phyloP scores from a whole-genome alignment of 202 grass and related monocot species.

The Carex sylvatica region DNA sequence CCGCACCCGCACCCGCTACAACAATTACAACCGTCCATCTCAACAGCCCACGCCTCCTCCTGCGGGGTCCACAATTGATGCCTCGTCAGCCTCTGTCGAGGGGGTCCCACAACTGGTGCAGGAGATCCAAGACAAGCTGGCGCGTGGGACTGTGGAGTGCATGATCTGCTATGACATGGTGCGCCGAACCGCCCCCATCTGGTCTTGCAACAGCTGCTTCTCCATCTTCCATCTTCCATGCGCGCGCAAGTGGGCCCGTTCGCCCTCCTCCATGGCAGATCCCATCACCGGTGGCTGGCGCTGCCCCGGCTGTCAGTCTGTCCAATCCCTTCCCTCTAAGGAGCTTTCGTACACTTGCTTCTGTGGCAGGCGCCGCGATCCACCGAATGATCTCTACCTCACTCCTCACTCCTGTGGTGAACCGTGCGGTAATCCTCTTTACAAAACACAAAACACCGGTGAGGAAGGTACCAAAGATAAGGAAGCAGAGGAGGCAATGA shows the following conservation, averaged over 20 bases:
- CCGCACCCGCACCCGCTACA: slow-evolving; percentile 24
- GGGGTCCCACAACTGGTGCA: slow-evolving; percentile 84
- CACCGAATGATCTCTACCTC: slow-evolving; percentile 69
- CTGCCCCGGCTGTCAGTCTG: slow-evolving; percentile 86
- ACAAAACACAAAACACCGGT: slow-evolving; percentile 1
- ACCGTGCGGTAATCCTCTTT: slow-evolving; percentile 75
- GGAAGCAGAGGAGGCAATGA: slow-evolving; percentile 24
- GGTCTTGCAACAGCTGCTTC: slow-evolving; percentile 92
- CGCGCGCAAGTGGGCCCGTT: slow-evolving; percentile 89
- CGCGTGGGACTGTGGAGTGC: slow-evolving; percentile 74
- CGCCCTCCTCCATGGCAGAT: slow-evolving; percentile 65
- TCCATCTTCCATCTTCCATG: slow-evolving; percentile 97
- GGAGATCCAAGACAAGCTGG: slow-evolving; percentile 96
- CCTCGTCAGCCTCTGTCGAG: background rate
- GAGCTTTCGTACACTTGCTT: slow-evolving; percentile 83
- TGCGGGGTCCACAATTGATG: background rate
- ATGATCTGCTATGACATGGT: slow-evolving; percentile 99
- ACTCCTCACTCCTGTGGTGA: slow-evolving; percentile 94
- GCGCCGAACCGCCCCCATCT: slow-evolving; percentile 69
- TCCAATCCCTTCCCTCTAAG: slow-evolving; percentile 37
- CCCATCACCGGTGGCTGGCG: slow-evolving; percentile 48
- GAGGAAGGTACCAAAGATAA: slow-evolving; percentile 17
- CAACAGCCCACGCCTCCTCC: slow-evolving; percentile 10
- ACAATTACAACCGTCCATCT: slow-evolving; percentile 5
- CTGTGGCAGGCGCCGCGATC: slow-evolving; percentile 56